Percentiles rank a stretch among this genome's conserved stretches.
Conservation (phyloP, 768 basidiomycete genomes). For the Lanmaoa rubissima region DNA sequence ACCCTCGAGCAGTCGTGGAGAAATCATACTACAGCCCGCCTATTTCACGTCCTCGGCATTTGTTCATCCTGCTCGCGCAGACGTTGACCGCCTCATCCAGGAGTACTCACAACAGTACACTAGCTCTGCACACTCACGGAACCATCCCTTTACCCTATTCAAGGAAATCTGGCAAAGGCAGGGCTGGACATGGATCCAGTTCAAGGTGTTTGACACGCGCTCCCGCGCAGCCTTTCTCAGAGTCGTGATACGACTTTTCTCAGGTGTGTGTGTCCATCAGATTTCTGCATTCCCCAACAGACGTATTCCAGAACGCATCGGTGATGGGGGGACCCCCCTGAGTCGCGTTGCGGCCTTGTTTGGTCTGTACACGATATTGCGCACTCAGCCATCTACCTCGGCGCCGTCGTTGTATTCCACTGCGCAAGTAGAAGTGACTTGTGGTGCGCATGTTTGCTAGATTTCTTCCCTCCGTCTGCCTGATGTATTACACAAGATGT, state of each 20-base stretch:
- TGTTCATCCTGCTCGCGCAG: conserved; percentile 60
- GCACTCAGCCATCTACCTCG: conserved; percentile 59
- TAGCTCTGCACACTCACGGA: conserved; percentile 22
- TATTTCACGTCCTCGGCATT: conserved; percentile 81
- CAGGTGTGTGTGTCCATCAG: conserved; percentile 44
- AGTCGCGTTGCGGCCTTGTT: conserved; percentile 63
- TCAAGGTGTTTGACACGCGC: conserved; percentile 68
- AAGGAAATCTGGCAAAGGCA: conserved; percentile 62
- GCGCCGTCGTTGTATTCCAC: conserved; percentile 49
- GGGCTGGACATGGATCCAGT: conserved; percentile 76
- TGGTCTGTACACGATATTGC: conserved; percentile 66
- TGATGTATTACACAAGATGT: conserved; percentile 46
- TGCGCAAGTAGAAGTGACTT: conserved; percentile 58
- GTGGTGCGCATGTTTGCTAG: conserved; percentile 39
- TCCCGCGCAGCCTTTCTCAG: conserved; percentile 62
- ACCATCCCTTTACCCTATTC: conserved; percentile 65
- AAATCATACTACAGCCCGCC: conserved; percentile 63
- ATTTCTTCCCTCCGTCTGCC: background rate
- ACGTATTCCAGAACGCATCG: conserved; percentile 48
- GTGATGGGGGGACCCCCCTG: conserved; percentile 48
- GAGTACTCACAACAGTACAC: conserved; percentile 51
- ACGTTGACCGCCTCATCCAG: conserved; percentile 55
- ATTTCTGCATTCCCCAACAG: background rate
- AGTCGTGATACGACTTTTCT: conserved; percentile 59
- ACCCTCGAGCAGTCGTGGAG: conserved; percentile 58